Evolutionary conservation across 768 basidiomycete species (phyloP).

Genomic region (Chlorophyllum brunneum): DNA sequence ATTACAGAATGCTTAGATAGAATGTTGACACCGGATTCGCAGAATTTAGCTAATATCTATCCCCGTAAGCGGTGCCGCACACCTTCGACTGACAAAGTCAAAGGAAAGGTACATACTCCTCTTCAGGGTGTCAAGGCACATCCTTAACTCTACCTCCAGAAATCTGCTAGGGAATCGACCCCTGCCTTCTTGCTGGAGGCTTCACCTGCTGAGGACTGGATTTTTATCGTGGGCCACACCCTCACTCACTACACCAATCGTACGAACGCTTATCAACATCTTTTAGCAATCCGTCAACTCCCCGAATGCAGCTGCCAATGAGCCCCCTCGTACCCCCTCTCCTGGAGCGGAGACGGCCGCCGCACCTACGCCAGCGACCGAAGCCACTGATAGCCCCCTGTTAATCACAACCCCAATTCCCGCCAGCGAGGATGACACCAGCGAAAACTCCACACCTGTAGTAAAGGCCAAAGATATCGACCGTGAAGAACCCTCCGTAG

Average conservation of each 20-base stretch:
- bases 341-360: conserved; percentile 15
- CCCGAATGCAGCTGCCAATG: conserved; percentile 13
- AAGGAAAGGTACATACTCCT: not conserved
- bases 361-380: conserved; percentile 3
- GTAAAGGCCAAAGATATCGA: not conserved
- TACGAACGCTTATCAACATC: not conserved
- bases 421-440: not conserved
- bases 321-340: conserved; percentile 23
- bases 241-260: not conserved
- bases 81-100: conserved; percentile 24
- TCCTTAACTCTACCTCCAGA: not conserved
- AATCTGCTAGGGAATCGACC: not conserved
- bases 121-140: not conserved
- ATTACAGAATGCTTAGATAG: not conserved
- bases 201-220: conserved; percentile 5
- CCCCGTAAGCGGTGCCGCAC: conserved; percentile 36
- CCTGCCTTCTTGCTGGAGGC: not conserved
- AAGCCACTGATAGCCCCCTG: conserved; percentile 4
- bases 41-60: conserved; percentile 49
- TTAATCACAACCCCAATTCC: not conserved
- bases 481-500: not conserved
- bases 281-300: not conserved
- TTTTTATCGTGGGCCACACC: not conserved
- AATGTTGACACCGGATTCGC: not conserved
- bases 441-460: not conserved